Base-by-base conservation (phyloP, 306 rosid species). In the Amphicarpaea edgeworthii region DNA sequence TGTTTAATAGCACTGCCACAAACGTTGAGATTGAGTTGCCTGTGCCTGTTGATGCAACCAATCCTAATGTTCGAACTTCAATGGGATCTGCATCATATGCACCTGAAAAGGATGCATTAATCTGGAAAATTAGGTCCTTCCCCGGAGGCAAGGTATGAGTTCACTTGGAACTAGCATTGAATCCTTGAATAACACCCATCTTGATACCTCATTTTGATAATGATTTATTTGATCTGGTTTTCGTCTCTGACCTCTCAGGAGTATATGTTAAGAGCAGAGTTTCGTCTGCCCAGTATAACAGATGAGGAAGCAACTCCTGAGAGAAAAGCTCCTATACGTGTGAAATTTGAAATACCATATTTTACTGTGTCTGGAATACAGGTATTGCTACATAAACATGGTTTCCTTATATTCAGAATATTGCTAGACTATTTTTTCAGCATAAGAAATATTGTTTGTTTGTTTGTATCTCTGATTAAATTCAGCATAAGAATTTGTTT, bases 11-110 rank as follows among this genome's bases (percentile, higher is more conserved):
- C 87, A 93, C 97, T 83, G 98, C 98, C 62, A 93, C 98, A 12
- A 91, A 90, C 26, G 97, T 93, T 70, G 98, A 91, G 87, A 93
- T 91, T 76, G 94, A 91, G 86, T 75, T 93, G 79, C 98, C 98
- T 54, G 97, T 93, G 75, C 88, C 89, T 80, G 84, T 87, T 73
- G 98, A 93, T 86, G 97, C 97, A 46, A 91, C 96, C 24, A 93
- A 93, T 83, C 98, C 98, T 50, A 82, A 87, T 72, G 85, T 91
- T 64, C 92, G 98, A 71, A 93, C 98, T 42, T 93, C 98, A 80
- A 91, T 93, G 97, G 98, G 97, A 59, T 90, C 98, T 86, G 98
- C 98, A 26, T 51, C 96, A 37, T 93, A 93, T 91, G 98, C 98
- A 72, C 98, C 98, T 38, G 97, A 93, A 87, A 87, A 82, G 30